Evolutionary conservation across 2,329 filamentous ascomycete species (phyloP).

Genomic region (Chaetothyriales sp.): DNA sequence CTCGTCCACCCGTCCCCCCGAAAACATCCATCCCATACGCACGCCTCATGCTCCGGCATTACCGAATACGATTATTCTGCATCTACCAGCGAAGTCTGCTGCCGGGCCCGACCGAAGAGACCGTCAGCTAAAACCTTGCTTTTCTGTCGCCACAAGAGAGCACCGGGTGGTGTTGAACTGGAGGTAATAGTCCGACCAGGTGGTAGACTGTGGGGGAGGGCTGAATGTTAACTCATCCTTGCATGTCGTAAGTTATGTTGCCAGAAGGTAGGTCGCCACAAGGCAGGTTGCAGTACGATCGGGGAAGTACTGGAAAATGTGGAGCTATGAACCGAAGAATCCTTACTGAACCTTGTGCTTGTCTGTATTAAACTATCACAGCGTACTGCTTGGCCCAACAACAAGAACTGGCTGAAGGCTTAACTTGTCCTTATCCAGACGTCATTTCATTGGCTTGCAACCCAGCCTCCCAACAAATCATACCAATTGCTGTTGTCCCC

Average conservation of each 20-base stretch:
- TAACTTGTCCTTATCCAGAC: too few relatives aligned
- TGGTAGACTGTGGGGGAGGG: background rate
- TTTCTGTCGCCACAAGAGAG: background rate
- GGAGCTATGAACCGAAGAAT: too few relatives aligned
- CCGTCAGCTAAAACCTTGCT: background rate
- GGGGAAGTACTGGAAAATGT: too few relatives aligned
- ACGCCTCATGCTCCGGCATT: background rate
- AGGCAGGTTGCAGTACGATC: background rate
- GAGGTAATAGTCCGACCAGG: too few relatives aligned
- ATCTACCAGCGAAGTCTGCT: too few relatives aligned
- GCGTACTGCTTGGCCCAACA: too few relatives aligned
- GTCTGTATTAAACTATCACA: too few relatives aligned
- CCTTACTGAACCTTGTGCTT: background rate
- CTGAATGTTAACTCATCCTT: background rate
- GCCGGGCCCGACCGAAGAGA: too few relatives aligned
- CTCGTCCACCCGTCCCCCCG: background rate
- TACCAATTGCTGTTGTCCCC: too few relatives aligned
- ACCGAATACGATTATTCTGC: background rate
- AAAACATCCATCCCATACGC: background rate
- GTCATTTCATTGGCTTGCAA: too few relatives aligned
- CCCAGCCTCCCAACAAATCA: too few relatives aligned
- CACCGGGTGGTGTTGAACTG: background rate
- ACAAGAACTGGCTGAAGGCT: too few relatives aligned
- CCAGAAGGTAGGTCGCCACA: background rate
- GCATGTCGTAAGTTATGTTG: background rate